phyloP scores from a whole-genome alignment of 352 stramenopile species.

The Globisporangium emineosum region DNA sequence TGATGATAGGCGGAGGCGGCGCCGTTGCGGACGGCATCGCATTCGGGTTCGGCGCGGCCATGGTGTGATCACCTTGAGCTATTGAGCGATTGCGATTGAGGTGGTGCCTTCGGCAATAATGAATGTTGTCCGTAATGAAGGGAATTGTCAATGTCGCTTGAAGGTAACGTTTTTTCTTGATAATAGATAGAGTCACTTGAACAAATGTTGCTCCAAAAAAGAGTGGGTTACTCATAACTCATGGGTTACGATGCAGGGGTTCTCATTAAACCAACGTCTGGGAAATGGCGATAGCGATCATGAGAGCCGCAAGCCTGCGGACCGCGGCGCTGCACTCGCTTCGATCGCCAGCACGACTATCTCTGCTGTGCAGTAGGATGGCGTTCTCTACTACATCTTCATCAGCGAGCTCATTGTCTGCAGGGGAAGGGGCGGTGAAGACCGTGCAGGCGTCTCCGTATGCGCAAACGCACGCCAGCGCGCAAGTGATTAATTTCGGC shows the following conservation, averaged over 20 bases:
- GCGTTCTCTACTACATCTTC: background rate
- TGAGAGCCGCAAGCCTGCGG: background rate
- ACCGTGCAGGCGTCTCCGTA: slow-evolving; percentile 64
- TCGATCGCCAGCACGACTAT: background rate
- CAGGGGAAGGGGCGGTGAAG: slow-evolving; percentile 10
- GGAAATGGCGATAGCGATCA: background rate
- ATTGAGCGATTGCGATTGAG: no score
- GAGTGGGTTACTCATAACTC: background rate
- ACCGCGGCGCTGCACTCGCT: background rate
- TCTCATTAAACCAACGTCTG: no score
- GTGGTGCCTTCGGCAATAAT: no score
- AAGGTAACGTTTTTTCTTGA: background rate
- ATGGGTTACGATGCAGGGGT: no score
- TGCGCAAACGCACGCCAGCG: slow-evolving; percentile 59
- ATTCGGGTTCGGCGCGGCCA: background rate
- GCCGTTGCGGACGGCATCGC: background rate
- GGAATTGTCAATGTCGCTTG: background rate
- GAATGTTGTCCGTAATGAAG: background rate
- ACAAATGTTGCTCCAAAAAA: background rate
- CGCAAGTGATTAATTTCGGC: slow-evolving; percentile 77
- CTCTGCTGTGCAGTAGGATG: background rate
- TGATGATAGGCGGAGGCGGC: slow-evolving; percentile 2
- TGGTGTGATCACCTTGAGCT: background rate
- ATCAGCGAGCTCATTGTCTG: background rate
- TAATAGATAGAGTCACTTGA: no score